Evolutionary conservation across 139 green algal species (phyloP).

Genomic region (Chlamydomonas eustigma): DNA sequence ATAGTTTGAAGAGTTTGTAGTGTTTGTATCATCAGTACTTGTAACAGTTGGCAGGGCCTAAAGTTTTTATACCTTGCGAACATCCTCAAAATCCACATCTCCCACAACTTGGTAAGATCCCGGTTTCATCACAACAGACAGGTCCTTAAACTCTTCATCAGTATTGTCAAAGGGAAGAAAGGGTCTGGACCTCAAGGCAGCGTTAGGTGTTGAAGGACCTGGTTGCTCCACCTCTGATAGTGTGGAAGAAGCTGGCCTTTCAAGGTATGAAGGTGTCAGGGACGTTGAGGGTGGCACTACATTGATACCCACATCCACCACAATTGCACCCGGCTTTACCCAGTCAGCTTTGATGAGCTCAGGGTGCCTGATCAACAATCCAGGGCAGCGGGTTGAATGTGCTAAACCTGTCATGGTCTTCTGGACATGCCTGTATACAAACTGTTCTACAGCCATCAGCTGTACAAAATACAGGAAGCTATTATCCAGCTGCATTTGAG

Average conservation of each 20-base stretch:
- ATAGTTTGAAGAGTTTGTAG: too few relatives aligned
- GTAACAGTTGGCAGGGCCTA: too few relatives aligned
- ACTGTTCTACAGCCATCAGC: too few relatives aligned
- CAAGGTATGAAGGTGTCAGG: background rate
- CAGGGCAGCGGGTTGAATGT: too few relatives aligned
- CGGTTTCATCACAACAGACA: background rate
- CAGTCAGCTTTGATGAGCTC: conserved; percentile 85
- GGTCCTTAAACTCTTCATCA: background rate
- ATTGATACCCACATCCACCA: conserved; percentile 97
- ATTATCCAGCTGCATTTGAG: too few relatives aligned
- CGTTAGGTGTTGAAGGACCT: too few relatives aligned
- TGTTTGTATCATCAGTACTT: too few relatives aligned
- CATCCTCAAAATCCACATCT: conserved; percentile 78
- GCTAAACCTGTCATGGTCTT: too few relatives aligned
- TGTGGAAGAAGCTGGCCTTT: background rate
- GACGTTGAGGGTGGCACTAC: conserved; percentile 44
- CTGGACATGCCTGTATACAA: too few relatives aligned
- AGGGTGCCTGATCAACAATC: conserved; percentile 35
- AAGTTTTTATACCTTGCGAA: conserved; percentile 40
- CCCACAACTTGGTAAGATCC: conserved; percentile 77
- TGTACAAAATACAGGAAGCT: too few relatives aligned
- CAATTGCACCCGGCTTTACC: conserved; percentile 88
- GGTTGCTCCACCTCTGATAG: background rate
- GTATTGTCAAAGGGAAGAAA: too few relatives aligned
- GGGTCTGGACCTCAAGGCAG: too few relatives aligned